These are phyloP conservation scores for Biscogniauxia marginata DNA, from an alignment of 2,329 filamentous ascomycete species.

Conservation along the genomic window DNA sequence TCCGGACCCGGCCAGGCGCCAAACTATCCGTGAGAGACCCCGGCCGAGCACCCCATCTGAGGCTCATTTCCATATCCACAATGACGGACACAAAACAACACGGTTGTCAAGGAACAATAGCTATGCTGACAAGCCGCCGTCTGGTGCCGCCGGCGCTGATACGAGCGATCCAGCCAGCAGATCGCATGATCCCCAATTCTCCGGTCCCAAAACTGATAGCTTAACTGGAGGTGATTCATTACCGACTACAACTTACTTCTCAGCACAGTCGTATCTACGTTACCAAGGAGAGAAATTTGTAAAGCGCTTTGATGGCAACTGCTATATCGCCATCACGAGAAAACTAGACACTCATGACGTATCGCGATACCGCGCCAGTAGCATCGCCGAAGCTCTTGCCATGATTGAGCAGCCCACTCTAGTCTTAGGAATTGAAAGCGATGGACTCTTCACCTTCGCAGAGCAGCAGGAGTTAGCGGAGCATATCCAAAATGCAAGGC, in stretches of 20 bases:
- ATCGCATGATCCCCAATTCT: conserved; percentile 65
- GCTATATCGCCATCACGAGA: conserved; percentile 97
- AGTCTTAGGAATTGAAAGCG: conserved; percentile 90
- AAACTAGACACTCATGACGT: conserved; percentile 98
- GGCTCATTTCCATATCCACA: conserved; percentile 78
- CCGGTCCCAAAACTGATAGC: conserved; percentile 56
- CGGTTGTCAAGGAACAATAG: conserved; percentile 51
- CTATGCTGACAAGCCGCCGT: conserved; percentile 27
- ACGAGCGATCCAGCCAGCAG: conserved; percentile 21
- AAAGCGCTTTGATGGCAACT: conserved; percentile 95
- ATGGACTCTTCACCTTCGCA: conserved; percentile 94
- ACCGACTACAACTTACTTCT: conserved; percentile 83
- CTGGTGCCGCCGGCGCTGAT: conserved; percentile 18
- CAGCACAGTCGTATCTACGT: conserved; percentile 92
- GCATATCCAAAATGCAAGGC: conserved; percentile 71
- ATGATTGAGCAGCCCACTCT: conserved; percentile 86
- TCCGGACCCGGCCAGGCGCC: conserved; percentile 78
- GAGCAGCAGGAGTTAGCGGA: conserved; percentile 91
- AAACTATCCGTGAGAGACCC: conserved; percentile 73
- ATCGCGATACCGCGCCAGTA: conserved; percentile 68
- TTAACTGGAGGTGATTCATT: conserved; percentile 51
- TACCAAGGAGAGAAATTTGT: conserved; percentile 98
- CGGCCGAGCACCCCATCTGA: conserved; percentile 63
- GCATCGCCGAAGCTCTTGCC: conserved; percentile 71
- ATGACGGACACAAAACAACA: conserved; percentile 72